Base-by-base conservation (phyloP, 495 filamentous ascomycete genomes). In the Annulohypoxylon nitens region DNA sequence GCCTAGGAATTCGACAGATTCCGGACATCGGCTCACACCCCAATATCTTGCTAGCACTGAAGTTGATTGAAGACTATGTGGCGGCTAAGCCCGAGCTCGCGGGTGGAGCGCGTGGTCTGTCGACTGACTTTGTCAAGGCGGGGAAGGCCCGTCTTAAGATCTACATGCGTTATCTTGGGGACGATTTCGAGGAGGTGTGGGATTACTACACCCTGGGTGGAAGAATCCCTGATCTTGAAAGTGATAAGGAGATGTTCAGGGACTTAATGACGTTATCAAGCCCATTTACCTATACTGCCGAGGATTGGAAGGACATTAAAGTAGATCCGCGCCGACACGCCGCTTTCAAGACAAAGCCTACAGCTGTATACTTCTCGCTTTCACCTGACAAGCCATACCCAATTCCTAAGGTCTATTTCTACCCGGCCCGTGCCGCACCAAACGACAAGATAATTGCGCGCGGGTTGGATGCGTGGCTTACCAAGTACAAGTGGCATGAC, bases 191-290 rank as follows among this genome's bases (percentile, higher is more conserved):
- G 14, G 55, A 59, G 34, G 36, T 59, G 9, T 59, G 55, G 55
- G 55, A 59, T 23, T 59, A 59, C 55, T 59, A 59, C 23, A 59
- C 55, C 1, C 7, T 59, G 3, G 55, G 33, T 59, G 55, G 55
- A 12, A 34, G n/a, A 4, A 59, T 59, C n/a, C 55, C 55, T 18
- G 36, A 59, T 25, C 55, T 59, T 3, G 34, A 59, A 12, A 59
- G 55, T 33, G 55, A 59, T 16, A 59, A 59, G 55, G 55, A 59
- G 55, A 59, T 25, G 55, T 59, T 59, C 23, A 34, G 55, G 2
- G 55, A 59, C 34, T 16, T 59, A 10, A 37, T 37, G 55, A 59
- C 36, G 16, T 18, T 37, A 8, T 37, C 55, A 34, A 59, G 36
- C 34, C 10, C 18, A 8, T 37, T 34, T 41, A 37, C 36, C 34